Evolutionary conservation across 805 yeast genomes (phyloP), one percentile per base, ranked within the genome.

Genomic region (Sugiyamaella qingdaonensis): DNA sequence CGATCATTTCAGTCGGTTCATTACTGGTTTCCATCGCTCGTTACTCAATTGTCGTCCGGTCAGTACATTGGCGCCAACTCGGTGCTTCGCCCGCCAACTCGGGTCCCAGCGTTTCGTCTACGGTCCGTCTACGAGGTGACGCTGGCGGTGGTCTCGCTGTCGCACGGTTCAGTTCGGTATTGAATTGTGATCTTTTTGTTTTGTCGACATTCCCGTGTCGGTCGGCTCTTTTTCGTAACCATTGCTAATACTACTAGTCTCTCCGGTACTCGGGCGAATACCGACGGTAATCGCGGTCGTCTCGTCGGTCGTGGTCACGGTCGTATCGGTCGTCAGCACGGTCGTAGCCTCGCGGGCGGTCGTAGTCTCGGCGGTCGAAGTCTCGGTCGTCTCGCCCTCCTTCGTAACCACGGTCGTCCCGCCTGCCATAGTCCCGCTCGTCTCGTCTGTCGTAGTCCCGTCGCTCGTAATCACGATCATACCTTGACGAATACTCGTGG

Each of bases 401-500:
- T 10, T 44, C 49, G 42, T 58, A 54, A 13, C 61, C 54, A 14
- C 46, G 54, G 11, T 55, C 63, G 34, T 57, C 58, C 9, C 63
- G 55, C 31, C 51, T 52, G 13, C 51, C 47, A 47, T 37, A 24
- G 19, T 55, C 54, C 16, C 43, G 44, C 24, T 45, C 54, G 16
- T 47, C 18, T 11, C 54, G 59, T 11, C 57, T 54, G 27, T 44
- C 51, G 21, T 48, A 32, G 41, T 37, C 49, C 11, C 41, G 34
- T 34, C 54, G 50, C 18, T 35, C 50, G 18, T 35, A 24, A 21
- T 21, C 43, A n/a, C 56, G 52, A 35, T 50, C 58, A 37, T 57
- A 62, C 29, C 66, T 59, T 9, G 58, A 52, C 16, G 52, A 48
- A 34, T 55, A 51, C 16, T 61, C 57, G 16, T 62, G 61, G 49